These are phyloP conservation scores for Trichoderma asperellum DNA, from an alignment of 2,329 filamentous ascomycete species.

Conservation along the genomic window DNA sequence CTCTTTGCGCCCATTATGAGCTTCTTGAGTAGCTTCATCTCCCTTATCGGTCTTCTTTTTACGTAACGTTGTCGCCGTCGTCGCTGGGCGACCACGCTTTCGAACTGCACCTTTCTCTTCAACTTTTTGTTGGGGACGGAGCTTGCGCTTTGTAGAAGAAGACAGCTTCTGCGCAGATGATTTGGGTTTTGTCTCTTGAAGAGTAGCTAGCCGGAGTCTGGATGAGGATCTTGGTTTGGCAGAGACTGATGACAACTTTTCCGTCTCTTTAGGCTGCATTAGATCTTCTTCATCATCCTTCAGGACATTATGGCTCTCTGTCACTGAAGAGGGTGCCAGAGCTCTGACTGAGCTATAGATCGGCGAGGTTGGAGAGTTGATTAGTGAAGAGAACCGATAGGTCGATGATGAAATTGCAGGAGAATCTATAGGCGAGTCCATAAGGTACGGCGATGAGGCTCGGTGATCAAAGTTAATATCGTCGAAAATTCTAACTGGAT, in stretches of 20 bases:
- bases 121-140: neutral
- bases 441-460: neutral
- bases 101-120: neutral
- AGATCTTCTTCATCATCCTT: neutral
- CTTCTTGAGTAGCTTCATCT: constrained; percentile 14
- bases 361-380: constrained; percentile 2
- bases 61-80: neutral
- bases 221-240: neutral
- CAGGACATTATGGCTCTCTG: neutral
- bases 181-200: neutral
- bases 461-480: neutral
- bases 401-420: neutral
- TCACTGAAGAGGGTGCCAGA: neutral
- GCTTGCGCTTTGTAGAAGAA: constrained; percentile 1
- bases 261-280: neutral
- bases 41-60: neutral
- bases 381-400: neutral
- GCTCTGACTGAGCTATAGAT: neutral
- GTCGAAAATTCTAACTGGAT: neutral
- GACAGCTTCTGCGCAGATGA: neutral
- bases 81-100: neutral
- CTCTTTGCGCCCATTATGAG: constrained; percentile 32
- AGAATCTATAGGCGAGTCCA: neutral
- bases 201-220: neutral
- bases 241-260: neutral